phyloP scores from a whole-genome alignment of 345 rosid genomes.

The Laguncularia racemosa region DNA sequence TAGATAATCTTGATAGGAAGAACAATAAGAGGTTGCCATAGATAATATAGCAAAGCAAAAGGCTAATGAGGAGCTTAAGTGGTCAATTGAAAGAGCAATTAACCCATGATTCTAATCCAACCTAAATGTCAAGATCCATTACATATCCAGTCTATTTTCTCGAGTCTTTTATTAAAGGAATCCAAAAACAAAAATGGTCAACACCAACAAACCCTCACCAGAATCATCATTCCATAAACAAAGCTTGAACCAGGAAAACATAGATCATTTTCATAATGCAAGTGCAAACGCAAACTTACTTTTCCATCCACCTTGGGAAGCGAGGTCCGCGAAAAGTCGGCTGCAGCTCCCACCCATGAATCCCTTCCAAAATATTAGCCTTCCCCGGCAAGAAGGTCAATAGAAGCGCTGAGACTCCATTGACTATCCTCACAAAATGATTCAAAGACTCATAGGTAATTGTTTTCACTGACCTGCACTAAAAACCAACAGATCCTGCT shows the following conservation, averaged over 20 bases:
- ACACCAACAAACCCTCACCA: not conserved
- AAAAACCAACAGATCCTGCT: slow-evolving; percentile 17
- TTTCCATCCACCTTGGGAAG: slow-evolving; percentile 91
- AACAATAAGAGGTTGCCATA: too few species aligned
- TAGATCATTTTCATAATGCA: not conserved
- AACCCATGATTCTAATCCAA: too few species aligned
- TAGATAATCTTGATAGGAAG: too few species aligned
- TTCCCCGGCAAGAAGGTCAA: slow-evolving; percentile 74
- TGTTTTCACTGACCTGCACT: slow-evolving; percentile 90
- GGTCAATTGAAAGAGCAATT: too few species aligned
- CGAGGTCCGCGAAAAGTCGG: slow-evolving; percentile 86
- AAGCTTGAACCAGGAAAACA: not conserved
- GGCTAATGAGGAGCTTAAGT: too few species aligned
- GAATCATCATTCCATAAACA: not conserved
- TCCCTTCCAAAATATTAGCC: slow-evolving; percentile 74
- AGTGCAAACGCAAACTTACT: slow-evolving; percentile 33
- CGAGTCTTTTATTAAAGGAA: too few species aligned
- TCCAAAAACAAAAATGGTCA: too few species aligned
- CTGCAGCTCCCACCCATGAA: slow-evolving; percentile 97
- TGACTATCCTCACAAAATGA: slow-evolving; percentile 67
- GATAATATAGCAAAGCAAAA: too few species aligned
- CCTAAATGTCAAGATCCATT: too few species aligned
- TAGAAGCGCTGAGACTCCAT: slow-evolving; percentile 76
- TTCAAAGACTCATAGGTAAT: slow-evolving; percentile 79
- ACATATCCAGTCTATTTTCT: too few species aligned